Base-by-base conservation (phyloP, 768 basidiomycete species). In the Agrocybe praecox region DNA sequence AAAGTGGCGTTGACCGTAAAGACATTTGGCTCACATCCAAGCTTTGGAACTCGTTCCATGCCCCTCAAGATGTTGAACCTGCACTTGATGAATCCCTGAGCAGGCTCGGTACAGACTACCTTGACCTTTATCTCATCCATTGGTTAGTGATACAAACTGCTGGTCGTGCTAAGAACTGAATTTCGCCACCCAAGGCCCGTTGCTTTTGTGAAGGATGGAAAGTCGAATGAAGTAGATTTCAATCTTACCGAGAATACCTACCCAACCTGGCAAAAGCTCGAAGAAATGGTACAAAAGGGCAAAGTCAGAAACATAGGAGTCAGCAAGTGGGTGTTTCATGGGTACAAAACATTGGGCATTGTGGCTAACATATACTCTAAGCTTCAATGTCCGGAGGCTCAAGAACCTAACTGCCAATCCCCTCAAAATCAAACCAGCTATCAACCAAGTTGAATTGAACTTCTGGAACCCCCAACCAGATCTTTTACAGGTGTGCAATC, bases 101-200 rank as follows among this genome's bases (percentile, higher is more conserved):
- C 9, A 80, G 76, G 60, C 80, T 92, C 2, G 80, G 81, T 2
- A 85, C 83, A 1, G 80, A 87, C 42, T 92, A 92, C 68, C 77
- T 94, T 49, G 91, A 94, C 68, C 69, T 94, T 47, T 93, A 92
- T 67, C 73, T 94, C 49, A 89, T 92, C 57, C 90, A 92, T 65
- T 93, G 89, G 89, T 88, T 63, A 15, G 73, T 62, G 12, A 53
- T 55, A 44, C 29, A 42, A 55, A 49, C 11, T 5, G 6, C 8
- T 47, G 22, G 29, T 42, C 11, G 11, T 46, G 9, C 17, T 24
- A 8, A 14, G 26, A 34, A 46, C 18, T 40, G 19, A 46, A 15
- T 14, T 47, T 46, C 5, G 19, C 6, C 40, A 34, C 22, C 10
- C 32, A 50, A 88, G 86, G 87, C 88, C 87, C 0, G 71, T 89